A percentile compares a stretch with the other conserved stretches of the same genome.
Evolutionary conservation across 164 flowering plant species (phyloP).

Genomic region (Stephania japonica): DNA sequence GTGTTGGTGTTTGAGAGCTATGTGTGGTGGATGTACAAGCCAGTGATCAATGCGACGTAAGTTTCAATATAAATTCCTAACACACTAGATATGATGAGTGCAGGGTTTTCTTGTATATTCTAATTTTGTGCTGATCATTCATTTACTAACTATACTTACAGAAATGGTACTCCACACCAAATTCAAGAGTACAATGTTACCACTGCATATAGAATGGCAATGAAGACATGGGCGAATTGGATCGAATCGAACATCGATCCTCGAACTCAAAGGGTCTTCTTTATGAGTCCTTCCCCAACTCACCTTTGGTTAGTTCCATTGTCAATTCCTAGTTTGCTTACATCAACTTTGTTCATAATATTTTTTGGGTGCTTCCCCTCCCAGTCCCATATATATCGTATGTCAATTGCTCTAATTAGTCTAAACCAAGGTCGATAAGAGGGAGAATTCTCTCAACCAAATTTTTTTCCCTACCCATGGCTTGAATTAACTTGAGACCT

Average conservation of each 20-base stretch:
- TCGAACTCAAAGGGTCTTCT: slow-evolving; percentile 56
- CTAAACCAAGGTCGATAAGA: no score
- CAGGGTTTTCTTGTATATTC: not conserved
- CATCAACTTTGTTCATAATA: no score
- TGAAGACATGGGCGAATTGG: slow-evolving; percentile 87
- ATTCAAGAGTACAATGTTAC: slow-evolving; percentile 70
- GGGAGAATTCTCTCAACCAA: no score
- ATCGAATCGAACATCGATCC: slow-evolving; percentile 60
- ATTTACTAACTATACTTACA: slow-evolving; percentile 13
- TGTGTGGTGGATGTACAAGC: slow-evolving; percentile 95
- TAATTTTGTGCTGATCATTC: not conserved
- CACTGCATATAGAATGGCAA: slow-evolving; percentile 66
- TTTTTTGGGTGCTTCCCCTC: no score
- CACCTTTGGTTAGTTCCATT: slow-evolving; percentile 65
- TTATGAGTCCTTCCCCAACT: slow-evolving; percentile 87
- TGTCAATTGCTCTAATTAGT: no score
- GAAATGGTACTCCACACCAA: slow-evolving; percentile 38
- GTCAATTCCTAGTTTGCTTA: not conserved
- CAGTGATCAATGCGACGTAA: slow-evolving; percentile 78
- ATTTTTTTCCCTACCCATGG: no score
- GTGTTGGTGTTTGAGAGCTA: slow-evolving; percentile 81
- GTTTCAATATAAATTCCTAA: slow-evolving; percentile 11
- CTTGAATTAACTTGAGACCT: no score
- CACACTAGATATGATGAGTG: not conserved
- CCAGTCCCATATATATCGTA: no score